phyloP scores from a whole-genome alignment of 768 basidiomycete species.

The Suillus tomentosus region DNA sequence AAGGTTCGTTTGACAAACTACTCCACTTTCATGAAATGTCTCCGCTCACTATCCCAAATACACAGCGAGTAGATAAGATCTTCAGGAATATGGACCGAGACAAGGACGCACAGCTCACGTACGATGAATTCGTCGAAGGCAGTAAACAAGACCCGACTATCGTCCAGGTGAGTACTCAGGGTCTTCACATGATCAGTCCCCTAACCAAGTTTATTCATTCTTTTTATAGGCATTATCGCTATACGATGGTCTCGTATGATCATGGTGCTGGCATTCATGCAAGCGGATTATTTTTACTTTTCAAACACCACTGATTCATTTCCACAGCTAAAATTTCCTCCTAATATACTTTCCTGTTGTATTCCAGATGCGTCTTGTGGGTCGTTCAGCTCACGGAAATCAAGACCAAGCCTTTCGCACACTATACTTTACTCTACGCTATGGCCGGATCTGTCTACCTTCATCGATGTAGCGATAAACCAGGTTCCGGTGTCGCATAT shows the following conservation, averaged over 20 bases:
- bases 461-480: conserved; percentile 28
- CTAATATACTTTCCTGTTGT: conserved; percentile 25
- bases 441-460: conserved; percentile 27
- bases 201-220: conserved; percentile 15
- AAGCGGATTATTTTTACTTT: neutral
- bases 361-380: conserved; percentile 3
- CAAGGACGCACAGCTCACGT: conserved; percentile 91
- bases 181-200: conserved; percentile 13
- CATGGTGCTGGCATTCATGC: conserved; percentile 10
- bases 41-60: conserved; percentile 12
- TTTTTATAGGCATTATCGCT: conserved; percentile 79
- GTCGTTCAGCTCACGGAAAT: conserved; percentile 2
- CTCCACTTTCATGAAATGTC: conserved; percentile 15
- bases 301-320: conserved; percentile 13
- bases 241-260: conserved; percentile 84
- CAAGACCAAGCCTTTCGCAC: conserved; percentile 13
- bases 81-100: conserved; percentile 97
- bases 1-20: conserved; percentile 56
- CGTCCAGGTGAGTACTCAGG: conserved; percentile 70
- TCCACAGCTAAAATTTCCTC: conserved; percentile 28
- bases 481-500: conserved; percentile 23
- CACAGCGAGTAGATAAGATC: conserved; percentile 96
- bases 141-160: conserved; percentile 99
- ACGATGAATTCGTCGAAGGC: conserved; percentile 97
- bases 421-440: conserved; percentile 17